Percentiles rank a stretch among this genome's conserved stretches.
These are phyloP conservation scores for Fraxinus latifolia DNA, from an alignment of 305 asterid genomes.

Conservation along the genomic window DNA sequence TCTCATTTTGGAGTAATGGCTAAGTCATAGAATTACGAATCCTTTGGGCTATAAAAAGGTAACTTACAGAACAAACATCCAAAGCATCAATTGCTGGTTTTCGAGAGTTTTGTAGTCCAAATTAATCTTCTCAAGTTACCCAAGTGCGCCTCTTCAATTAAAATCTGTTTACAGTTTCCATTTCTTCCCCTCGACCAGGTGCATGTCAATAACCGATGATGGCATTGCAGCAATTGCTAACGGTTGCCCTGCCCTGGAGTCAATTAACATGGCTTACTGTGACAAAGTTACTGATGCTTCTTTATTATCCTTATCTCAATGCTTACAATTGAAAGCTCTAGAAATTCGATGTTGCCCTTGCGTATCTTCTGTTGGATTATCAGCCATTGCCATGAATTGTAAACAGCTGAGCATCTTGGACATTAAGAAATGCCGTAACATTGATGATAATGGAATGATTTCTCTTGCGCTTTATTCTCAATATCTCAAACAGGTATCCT, in stretches of 20 bases:
- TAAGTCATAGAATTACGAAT: not conserved
- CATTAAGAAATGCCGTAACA: constrained; percentile 31
- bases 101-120: not conserved
- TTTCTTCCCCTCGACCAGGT: constrained; percentile 16
- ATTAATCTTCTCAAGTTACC: not conserved
- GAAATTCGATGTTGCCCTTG: constrained; percentile 34
- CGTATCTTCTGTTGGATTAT: constrained; percentile 28
- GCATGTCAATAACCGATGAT: constrained; percentile 27
- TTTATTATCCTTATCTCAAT: constrained; percentile 20
- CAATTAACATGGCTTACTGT: constrained; percentile 36
- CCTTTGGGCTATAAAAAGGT: no score
- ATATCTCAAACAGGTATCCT: constrained; percentile 28
- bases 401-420: constrained; percentile 23
- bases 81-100: not conserved
- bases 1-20: not conserved
- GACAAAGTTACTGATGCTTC: constrained; percentile 28
- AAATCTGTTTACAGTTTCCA: not conserved
- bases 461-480: constrained; percentile 29
- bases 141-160: not conserved
- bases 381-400: constrained; percentile 28
- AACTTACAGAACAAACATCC: not conserved
- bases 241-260: constrained; percentile 32
- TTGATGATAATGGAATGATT: constrained; percentile 33
- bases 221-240: constrained; percentile 30
- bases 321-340: constrained; percentile 20